A percentile compares a stretch with the other conserved stretches of the same genome.
Conservation (phyloP, 163 green algal genomes). For the Coccomyxa subellipsoidea region DNA sequence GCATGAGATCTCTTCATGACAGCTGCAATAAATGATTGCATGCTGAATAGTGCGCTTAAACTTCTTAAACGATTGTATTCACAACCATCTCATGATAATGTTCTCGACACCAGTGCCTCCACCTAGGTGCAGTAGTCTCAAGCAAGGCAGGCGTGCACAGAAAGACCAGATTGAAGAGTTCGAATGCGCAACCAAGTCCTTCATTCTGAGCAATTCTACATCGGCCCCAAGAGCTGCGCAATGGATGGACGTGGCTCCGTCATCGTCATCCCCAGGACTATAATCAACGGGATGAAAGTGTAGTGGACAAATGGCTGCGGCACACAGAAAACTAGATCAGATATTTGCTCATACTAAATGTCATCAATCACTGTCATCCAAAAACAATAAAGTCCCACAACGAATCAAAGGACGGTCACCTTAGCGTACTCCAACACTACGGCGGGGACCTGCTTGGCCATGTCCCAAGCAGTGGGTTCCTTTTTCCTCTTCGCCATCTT, state of each 20-base stretch:
- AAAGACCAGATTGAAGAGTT: too few relatives aligned
- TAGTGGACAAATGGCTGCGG: constrained; percentile 2
- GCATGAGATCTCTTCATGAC: too few relatives aligned
- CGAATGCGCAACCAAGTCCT: not conserved
- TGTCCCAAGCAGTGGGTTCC: not conserved
- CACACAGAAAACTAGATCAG: not conserved
- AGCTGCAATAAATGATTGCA: too few relatives aligned
- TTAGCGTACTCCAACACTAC: not conserved
- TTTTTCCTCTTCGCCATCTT: not conserved
- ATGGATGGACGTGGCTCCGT: constrained; percentile 3
- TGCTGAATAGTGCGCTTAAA: too few relatives aligned
- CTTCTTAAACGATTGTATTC: too few relatives aligned
- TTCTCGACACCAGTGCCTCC: too few relatives aligned
- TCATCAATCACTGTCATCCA: not conserved
- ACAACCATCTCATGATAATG: too few relatives aligned
- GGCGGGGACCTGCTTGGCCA: not conserved
- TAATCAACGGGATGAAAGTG: constrained; percentile 7
- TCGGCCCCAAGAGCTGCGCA: constrained; percentile 2
- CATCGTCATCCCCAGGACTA: constrained; percentile 5
- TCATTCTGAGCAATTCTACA: not conserved
- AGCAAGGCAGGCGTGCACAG: too few relatives aligned
- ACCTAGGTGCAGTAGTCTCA: too few relatives aligned
- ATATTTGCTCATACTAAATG: not conserved
- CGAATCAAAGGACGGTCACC: not conserved
- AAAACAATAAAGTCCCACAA: too few relatives aligned